Percentiles rank a stretch among this genome's conserved stretches.
Evolutionary conservation across 345 rosid genomes (phyloP).

Genomic region (Pseudoturritis turrita): DNA sequence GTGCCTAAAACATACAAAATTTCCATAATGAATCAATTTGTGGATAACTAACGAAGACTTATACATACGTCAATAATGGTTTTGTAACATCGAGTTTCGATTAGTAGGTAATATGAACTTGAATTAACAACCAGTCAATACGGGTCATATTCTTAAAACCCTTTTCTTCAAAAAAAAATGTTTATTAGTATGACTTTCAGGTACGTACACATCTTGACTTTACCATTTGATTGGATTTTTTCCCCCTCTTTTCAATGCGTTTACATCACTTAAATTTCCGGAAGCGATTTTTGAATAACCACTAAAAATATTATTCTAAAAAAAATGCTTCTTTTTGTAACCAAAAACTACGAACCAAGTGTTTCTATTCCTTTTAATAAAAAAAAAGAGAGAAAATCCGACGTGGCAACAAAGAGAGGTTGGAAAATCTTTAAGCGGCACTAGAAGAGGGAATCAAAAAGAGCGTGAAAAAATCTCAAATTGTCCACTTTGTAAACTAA

Average conservation of each 20-base stretch:
- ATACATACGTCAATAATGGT: background rate
- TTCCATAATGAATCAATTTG: background rate
- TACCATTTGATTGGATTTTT: background rate
- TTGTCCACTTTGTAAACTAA: conserved; percentile 10
- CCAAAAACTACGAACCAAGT: conserved; percentile 17
- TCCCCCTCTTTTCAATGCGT: background rate
- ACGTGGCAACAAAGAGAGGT: conserved; percentile 18
- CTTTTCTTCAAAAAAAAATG: background rate
- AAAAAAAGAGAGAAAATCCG: background rate
- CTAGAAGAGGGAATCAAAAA: conserved; percentile 30
- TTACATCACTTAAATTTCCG: background rate
- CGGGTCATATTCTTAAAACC: background rate
- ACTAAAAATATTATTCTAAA: background rate
- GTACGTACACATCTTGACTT: conserved; percentile 4
- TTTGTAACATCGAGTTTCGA: background rate
- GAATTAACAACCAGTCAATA: background rate
- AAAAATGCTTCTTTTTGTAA: background rate
- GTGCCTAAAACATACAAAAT: background rate
- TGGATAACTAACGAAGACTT: background rate
- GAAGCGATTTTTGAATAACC: background rate
- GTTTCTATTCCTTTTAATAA: background rate
- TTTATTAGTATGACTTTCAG: conserved; percentile 3
- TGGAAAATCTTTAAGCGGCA: conserved; percentile 22
- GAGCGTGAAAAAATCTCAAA: conserved; percentile 29
- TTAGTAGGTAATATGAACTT: background rate